These are phyloP conservation scores for Melaleuca quinquenervia DNA, from an alignment of 345 rosid species.

Conservation along the genomic window DNA sequence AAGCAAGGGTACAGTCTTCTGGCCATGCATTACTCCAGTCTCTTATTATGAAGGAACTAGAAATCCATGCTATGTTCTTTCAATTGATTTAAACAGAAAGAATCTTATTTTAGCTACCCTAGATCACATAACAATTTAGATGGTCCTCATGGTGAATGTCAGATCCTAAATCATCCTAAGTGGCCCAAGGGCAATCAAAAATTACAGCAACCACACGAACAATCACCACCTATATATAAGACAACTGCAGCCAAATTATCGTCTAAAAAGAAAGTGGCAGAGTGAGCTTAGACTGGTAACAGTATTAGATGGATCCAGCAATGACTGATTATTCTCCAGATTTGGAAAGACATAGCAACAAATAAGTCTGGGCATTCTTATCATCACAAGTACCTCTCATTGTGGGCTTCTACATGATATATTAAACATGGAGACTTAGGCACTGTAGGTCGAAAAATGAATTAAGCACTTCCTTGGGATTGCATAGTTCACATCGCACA, in stretches of 20 bases:
- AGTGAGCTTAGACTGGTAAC: neutral
- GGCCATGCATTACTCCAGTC: neutral
- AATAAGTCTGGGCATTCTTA: neutral
- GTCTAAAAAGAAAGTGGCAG: neutral
- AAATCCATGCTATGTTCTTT: neutral
- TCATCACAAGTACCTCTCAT: neutral
- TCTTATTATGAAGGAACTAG: neutral
- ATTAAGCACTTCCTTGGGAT: neutral
- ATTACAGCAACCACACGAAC: neutral
- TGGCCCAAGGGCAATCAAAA: neutral
- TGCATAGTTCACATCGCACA: neutral
- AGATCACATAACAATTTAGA: neutral
- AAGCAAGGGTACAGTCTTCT: neutral
- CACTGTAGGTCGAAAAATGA: neutral
- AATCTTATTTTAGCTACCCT: neutral
- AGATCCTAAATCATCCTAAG: neutral
- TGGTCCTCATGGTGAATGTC: neutral
- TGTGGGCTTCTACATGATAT: neutral
- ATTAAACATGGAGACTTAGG: neutral
- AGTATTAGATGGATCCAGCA: neutral
- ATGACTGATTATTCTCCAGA: neutral
- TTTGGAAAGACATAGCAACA: neutral
- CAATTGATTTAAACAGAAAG: neutral
- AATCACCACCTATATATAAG: neutral
- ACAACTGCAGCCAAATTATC: neutral